phyloP scores from a whole-genome alignment of 1,284 basidiomycete genomes.

The Leccinum pachyderme region DNA sequence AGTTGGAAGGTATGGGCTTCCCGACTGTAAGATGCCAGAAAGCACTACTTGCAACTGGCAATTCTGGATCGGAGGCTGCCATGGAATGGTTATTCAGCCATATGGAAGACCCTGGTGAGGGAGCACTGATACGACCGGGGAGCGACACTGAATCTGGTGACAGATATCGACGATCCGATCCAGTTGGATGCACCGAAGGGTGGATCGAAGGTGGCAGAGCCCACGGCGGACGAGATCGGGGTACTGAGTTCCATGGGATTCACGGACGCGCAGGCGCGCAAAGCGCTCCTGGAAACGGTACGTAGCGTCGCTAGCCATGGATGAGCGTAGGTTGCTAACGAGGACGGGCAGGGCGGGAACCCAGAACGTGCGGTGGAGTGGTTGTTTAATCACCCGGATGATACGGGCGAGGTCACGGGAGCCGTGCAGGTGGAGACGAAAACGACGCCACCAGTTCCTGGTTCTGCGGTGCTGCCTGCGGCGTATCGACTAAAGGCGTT shows the following conservation, averaged over 20 bases:
- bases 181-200: constrained; percentile 31
- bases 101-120: constrained; percentile 88
- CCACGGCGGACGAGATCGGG: constrained; percentile 63
- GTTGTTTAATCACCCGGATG: constrained; percentile 95
- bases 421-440: constrained; percentile 19
- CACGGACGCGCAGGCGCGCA: constrained; percentile 77
- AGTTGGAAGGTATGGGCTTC: constrained; percentile 89
- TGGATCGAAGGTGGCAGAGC: constrained; percentile 45
- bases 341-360: constrained; percentile 56
- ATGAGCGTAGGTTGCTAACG: not conserved
- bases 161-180: constrained; percentile 89
- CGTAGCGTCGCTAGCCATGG: not conserved
- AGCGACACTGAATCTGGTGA: not conserved
- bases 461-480: constrained; percentile 55
- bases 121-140: not conserved
- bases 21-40: constrained; percentile 80
- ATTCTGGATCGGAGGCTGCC: constrained; percentile 74
- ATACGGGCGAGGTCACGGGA: constrained; percentile 64
- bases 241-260: constrained; percentile 95
- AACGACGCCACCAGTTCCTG: constrained; percentile 7
- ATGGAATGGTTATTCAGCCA: constrained; percentile 97
- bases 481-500: constrained; percentile 85
- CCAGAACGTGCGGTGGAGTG: constrained; percentile 90
- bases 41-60: constrained; percentile 87
- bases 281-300: constrained; percentile 85